phyloP scores from a whole-genome alignment of 2,329 filamentous ascomycete species.

The Tolypocladium nubicola region DNA sequence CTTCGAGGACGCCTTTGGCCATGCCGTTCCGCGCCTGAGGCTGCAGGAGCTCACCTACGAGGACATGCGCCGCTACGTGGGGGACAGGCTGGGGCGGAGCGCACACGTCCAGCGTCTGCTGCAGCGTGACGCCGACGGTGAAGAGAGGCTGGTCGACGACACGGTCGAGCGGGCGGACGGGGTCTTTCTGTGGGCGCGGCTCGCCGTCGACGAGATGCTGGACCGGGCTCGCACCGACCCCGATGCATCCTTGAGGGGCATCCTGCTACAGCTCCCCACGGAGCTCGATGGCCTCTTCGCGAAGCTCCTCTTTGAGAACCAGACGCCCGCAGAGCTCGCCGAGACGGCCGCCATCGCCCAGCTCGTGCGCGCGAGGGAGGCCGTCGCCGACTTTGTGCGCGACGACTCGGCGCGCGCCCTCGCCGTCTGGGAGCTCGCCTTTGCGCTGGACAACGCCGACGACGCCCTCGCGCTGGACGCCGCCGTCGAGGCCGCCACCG shows the following conservation, averaged over 20 bases:
- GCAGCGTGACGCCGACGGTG: neutral
- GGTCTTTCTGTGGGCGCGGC: conserved; percentile 22
- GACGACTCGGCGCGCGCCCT: conserved; percentile 19
- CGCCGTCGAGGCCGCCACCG: conserved; percentile 10
- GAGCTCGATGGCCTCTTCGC: conserved; percentile 18
- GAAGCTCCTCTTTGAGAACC: conserved; percentile 18
- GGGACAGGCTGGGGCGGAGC: conserved; percentile 9
- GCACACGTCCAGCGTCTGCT: conserved; percentile 4
- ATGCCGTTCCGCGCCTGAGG: conserved; percentile 12
- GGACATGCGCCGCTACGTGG: conserved; percentile 16
- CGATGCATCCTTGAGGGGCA: neutral
- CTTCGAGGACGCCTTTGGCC: conserved; percentile 14
- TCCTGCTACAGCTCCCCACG: conserved; percentile 10
- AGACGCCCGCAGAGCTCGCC: conserved; percentile 6
- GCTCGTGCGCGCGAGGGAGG: conserved; percentile 19
- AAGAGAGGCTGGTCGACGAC: conserved; percentile 4
- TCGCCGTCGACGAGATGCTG: conserved; percentile 18
- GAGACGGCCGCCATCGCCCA: conserved; percentile 16
- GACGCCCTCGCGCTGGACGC: conserved; percentile 8
- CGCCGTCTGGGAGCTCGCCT: conserved; percentile 22
- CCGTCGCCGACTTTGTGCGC: conserved; percentile 19
- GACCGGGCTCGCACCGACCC: conserved; percentile 4
- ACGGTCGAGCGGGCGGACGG: conserved; percentile 16
- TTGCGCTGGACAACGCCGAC: conserved; percentile 12
- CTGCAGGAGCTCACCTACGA: conserved; percentile 15